Conservation (phyloP, 2,329 filamentous ascomycete genomes). For the Aspergillus novoparasiticus region DNA sequence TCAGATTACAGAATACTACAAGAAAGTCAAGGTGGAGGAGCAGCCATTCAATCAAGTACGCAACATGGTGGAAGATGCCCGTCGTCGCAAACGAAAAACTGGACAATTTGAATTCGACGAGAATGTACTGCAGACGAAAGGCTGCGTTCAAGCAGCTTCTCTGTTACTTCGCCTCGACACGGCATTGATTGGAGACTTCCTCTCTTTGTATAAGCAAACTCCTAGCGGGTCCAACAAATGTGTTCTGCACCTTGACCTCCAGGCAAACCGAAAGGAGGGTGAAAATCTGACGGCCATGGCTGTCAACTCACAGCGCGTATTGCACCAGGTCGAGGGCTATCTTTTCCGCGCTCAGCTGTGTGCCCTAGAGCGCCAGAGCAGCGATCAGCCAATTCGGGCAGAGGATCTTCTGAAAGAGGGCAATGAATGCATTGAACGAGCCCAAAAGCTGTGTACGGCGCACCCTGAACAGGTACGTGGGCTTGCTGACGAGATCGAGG, state of each 20-base stretch:
- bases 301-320: background rate
- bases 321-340: constrained; percentile 49
- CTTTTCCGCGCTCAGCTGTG: constrained; percentile 55
- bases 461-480: constrained; percentile 19
- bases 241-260: background rate
- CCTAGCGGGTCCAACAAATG: constrained; percentile 14
- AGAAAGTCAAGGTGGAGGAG: constrained; percentile 37
- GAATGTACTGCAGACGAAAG: constrained; percentile 39
- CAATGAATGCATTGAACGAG: background rate
- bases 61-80: constrained; percentile 38
- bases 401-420: constrained; percentile 15
- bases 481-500: constrained; percentile 51
- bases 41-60: constrained; percentile 43
- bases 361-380: constrained; percentile 40
- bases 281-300: constrained; percentile 43
- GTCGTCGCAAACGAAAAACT: constrained; percentile 28
- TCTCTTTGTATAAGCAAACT: constrained; percentile 26
- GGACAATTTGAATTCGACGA: constrained; percentile 31
- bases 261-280: constrained; percentile 42
- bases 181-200: constrained; percentile 48
- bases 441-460: background rate
- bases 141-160: constrained; percentile 45
- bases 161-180: constrained; percentile 55
- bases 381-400: constrained; percentile 1
- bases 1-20: constrained; percentile 32